Conservation (phyloP, 2,329 filamentous ascomycete genomes). For the Fragosphaeria purpurea region DNA sequence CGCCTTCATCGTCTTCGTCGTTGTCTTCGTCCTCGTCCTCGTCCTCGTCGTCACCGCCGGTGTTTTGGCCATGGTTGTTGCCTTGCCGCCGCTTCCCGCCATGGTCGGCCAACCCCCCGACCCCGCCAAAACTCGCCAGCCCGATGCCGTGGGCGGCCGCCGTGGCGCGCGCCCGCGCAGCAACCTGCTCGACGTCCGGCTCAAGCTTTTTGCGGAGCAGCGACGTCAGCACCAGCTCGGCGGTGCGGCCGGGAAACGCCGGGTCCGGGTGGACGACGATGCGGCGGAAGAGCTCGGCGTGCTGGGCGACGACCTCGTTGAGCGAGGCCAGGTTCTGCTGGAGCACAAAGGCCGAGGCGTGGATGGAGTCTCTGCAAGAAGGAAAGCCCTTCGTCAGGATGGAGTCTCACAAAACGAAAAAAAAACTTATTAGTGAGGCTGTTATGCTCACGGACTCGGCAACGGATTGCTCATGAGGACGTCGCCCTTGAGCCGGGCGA, state of each 20-base stretch:
- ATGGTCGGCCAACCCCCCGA: conserved; percentile 1
- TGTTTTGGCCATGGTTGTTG: conserved; percentile 23
- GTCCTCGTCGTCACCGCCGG: conserved; percentile 24
- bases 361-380: conserved; percentile 52
- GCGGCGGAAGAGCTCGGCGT: conserved; percentile 57
- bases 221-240: conserved; percentile 55
- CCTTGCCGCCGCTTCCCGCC: background rate
- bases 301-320: conserved; percentile 52
- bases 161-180: conserved; percentile 50
- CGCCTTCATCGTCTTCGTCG: conserved; percentile 18
- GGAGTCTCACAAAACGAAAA: no score
- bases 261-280: conserved; percentile 68
- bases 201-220: conserved; percentile 78
- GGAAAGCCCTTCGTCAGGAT: background rate
- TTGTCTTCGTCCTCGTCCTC: conserved; percentile 16
- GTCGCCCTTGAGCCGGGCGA: conserved; percentile 52
- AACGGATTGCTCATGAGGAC: conserved; percentile 54
- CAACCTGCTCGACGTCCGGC: conserved; percentile 63
- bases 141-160: conserved; percentile 25
- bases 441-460: conserved; percentile 48
- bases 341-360: conserved; percentile 62
- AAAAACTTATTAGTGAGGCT: no score
- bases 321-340: conserved; percentile 60
- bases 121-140: conserved; percentile 17
- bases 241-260: conserved; percentile 60